phyloP scores from a whole-genome alignment of 805 yeast species.

The Starmerella bacillaris region DNA sequence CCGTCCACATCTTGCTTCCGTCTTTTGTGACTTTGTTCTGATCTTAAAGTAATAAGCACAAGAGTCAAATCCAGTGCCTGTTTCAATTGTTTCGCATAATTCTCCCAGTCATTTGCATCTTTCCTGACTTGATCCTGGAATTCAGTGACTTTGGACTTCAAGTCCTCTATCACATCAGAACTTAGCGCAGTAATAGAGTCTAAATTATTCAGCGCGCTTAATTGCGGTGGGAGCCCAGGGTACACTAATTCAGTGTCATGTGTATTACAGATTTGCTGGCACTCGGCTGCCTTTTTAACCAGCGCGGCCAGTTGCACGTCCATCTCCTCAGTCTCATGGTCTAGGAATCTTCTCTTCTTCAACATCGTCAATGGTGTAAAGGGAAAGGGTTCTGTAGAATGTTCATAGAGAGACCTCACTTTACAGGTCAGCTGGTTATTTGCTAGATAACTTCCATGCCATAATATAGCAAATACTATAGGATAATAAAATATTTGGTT shows the following conservation, averaged over 20 bases:
- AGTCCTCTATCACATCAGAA: conserved; percentile 4
- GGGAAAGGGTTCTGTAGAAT: not conserved
- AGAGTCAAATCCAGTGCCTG: conserved; percentile 17
- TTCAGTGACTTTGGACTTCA: conserved; percentile 3
- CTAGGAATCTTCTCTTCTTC: not conserved
- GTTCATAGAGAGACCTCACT: too few species aligned
- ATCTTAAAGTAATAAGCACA: conserved; percentile 10
- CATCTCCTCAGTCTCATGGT: not conserved
- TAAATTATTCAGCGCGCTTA: conserved; percentile 5
- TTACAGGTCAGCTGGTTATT: too few species aligned
- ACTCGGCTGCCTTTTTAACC: not conserved
- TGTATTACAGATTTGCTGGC: not conserved
- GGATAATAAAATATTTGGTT: too few species aligned
- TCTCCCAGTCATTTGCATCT: conserved; percentile 12
- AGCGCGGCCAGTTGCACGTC: not conserved
- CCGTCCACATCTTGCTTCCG: not conserved
- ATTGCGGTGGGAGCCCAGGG: conserved; percentile 7
- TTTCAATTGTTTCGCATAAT: conserved; percentile 13
- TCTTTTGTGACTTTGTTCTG: conserved; percentile 6
- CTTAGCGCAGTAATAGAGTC: conserved; percentile 5
- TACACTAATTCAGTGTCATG: not conserved
- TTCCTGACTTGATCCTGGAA: not conserved
- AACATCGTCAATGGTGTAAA: not conserved
- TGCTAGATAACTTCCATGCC: too few species aligned
- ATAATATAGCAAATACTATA: too few species aligned